Conservation (phyloP, 176 grass and related monocot species). For the Echinochloa phyllopogon region DNA sequence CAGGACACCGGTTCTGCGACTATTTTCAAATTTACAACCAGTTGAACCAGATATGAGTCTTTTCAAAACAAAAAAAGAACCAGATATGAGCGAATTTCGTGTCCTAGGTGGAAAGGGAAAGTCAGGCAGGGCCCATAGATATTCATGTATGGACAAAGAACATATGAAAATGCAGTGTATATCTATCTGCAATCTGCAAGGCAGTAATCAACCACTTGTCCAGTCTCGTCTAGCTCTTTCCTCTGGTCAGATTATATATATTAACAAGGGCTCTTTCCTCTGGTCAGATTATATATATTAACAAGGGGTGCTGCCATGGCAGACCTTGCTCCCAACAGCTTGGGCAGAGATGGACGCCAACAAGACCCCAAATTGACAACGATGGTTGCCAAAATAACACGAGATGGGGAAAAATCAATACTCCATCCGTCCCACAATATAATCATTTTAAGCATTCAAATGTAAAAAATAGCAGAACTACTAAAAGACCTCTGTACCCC, state of each 20-base stretch:
- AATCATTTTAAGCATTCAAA: no score
- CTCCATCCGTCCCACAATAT: no score
- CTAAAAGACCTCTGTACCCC: no score
- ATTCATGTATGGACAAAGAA: not conserved
- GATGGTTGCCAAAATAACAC: not conserved
- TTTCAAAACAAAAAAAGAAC: no score
- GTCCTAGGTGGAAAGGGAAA: no score
- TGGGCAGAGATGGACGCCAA: conserved; percentile 35
- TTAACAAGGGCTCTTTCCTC: no score
- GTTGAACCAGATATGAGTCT: no score
- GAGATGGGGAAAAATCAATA: not conserved
- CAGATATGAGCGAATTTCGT: not conserved
- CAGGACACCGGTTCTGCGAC: not conserved
- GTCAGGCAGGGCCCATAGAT: not conserved
- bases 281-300: no score
- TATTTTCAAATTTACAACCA: not conserved
- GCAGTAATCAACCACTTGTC: not conserved
- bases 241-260: not conserved
- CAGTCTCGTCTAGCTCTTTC: conserved; percentile 9
- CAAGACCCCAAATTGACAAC: conserved; percentile 15
- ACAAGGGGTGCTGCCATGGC: not conserved
- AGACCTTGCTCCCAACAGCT: conserved; percentile 32
- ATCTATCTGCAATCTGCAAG: not conserved
- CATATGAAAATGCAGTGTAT: not conserved
- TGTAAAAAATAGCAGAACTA: no score